Evolutionary conservation across 768 basidiomycete genomes (phyloP), one percentile per base, ranked within the genome.

Genomic region (Leccinum disarticulatum): DNA sequence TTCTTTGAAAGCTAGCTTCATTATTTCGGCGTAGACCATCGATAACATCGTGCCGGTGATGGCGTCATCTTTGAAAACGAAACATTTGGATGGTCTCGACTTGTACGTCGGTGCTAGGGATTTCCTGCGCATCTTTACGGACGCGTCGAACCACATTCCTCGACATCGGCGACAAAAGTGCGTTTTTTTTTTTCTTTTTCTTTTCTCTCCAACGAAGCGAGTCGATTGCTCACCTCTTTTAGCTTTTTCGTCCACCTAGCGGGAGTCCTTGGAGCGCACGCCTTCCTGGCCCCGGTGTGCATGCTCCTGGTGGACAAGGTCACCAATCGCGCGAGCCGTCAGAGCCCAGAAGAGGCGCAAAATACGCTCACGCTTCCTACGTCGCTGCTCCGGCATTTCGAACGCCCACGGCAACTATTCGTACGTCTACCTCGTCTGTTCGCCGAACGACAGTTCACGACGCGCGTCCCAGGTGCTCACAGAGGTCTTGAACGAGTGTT

Each of bases 31-130:
- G 4, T 56, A 96, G 93, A 98, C 97, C 2, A 86, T 98, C 57
- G 88, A 96, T 61, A 90, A 84, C 67, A 94, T 98, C 59, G 89
- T 99, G 6, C 96, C 97, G 2, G 91, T 96, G 31, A 91, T 98
- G 87, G 88, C 87, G 9, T 80, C 86, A 6, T 92, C 93, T 0
- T 77, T 96, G 61, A 88, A 85, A 70, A 73, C 79, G 28, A 77
- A 81, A 15, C 80, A 89, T 57, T 61, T 79, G 1, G 73, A 77
- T 8, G 77, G 80, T 4, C 76, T 90, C 51, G 82, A 86, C 10
- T 76, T 96, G 25, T 86, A 87, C 60, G 79, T 86, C 36, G 86
- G 80, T 6, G 85, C 92, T 1, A 83, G 85, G 64, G 89, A 93
- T 22, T 93, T 98, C 71, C 73, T 99, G 15, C 86, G 85, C 13